These are phyloP conservation scores for Onygenales sp. DNA, from an alignment of 2,329 filamentous ascomycete species.

Conservation along the genomic window DNA sequence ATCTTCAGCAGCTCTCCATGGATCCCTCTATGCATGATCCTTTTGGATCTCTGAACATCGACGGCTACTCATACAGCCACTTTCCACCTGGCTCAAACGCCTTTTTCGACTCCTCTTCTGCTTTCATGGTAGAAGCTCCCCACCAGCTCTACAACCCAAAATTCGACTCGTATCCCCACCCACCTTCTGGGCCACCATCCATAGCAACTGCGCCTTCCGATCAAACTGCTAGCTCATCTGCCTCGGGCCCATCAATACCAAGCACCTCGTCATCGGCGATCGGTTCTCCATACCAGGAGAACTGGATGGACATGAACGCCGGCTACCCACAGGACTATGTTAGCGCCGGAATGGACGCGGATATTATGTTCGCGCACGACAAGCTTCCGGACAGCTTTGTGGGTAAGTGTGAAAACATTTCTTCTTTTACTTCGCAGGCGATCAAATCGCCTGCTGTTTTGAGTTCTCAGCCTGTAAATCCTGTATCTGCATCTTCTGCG, in stretches of 20 bases:
- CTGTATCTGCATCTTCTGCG: constrained; percentile 1
- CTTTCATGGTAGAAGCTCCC: constrained; percentile 3
- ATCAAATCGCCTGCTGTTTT: neutral
- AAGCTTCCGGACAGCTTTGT: constrained; percentile 37
- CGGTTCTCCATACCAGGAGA: constrained; percentile 55
- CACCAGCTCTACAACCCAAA: constrained; percentile 3
- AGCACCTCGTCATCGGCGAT: constrained; percentile 56
- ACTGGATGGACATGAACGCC: constrained; percentile 49
- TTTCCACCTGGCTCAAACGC: constrained; percentile 7
- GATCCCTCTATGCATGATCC: constrained; percentile 7
- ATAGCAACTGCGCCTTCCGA: constrained; percentile 23
- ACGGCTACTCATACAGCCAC: constrained; percentile 6
- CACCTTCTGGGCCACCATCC: constrained; percentile 24
- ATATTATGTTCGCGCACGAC: constrained; percentile 30
- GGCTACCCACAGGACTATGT: constrained; percentile 46
- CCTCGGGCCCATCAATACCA: constrained; percentile 48
- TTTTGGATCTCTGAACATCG: constrained; percentile 5
- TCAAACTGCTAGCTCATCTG: constrained; percentile 46
- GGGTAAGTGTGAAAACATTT: constrained; percentile 35
- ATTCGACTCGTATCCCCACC: constrained; percentile 6
- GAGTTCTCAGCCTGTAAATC: neutral
- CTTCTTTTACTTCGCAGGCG: constrained; percentile 17
- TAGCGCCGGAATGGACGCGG: constrained; percentile 34
- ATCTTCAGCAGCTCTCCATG: constrained; percentile 11
- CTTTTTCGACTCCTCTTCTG: constrained; percentile 5